Percentiles rank a stretch among this genome's conserved stretches.
Conservation (phyloP, 129 eudicot species). For the Saussurea involucrata region DNA sequence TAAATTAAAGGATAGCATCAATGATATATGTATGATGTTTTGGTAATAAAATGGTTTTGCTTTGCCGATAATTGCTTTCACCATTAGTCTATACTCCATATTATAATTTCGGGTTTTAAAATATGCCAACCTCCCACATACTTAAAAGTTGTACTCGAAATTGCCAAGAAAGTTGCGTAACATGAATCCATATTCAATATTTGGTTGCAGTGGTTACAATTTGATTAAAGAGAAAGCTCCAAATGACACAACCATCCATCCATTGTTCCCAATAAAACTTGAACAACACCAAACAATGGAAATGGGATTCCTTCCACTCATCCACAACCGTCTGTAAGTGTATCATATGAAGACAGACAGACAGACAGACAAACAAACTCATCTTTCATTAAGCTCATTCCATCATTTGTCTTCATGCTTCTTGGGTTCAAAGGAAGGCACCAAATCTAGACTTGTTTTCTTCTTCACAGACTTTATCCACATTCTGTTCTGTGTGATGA, state of each 20-base stretch:
- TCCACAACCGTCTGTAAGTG: background rate
- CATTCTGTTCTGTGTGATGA: background rate
- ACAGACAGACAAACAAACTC: too few relatives aligned
- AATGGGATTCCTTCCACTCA: background rate
- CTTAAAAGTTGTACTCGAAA: background rate
- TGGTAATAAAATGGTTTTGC: background rate
- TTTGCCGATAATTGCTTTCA: background rate
- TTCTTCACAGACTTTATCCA: background rate
- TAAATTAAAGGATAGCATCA: too few relatives aligned
- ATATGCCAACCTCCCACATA: background rate
- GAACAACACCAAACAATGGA: background rate
- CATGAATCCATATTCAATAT: background rate
- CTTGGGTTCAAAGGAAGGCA: slow-evolving; percentile 3
- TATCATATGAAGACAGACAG: background rate
- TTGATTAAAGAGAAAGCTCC: background rate
- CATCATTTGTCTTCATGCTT: background rate
- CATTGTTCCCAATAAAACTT: background rate
- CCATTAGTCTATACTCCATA: background rate
- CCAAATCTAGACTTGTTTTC: slow-evolving; percentile 6
- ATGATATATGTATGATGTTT: too few relatives aligned
- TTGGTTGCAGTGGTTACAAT: background rate
- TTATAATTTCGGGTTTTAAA: background rate
- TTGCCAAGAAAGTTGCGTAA: background rate
- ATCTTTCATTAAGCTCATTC: background rate
- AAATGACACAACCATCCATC: background rate